A percentile compares a stretch with the other conserved stretches of the same genome.
These are phyloP conservation scores for Bothriochloa decipiens DNA, from an alignment of 176 grass and related monocot genomes.

Conservation along the genomic window DNA sequence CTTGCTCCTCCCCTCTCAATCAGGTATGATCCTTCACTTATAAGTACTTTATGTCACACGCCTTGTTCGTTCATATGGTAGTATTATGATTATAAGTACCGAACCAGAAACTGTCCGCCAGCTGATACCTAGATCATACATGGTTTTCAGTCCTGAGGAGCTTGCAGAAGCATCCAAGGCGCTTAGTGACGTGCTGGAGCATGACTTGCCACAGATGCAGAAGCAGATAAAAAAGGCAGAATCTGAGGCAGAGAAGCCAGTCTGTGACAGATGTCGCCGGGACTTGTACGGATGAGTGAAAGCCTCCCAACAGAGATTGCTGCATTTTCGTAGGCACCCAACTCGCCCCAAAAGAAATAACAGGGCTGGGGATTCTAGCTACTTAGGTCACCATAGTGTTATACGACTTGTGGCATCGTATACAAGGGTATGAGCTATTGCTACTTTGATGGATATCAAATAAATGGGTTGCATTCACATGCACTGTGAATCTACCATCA, in stretches of 20 bases:
- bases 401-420: neutral
- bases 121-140: conserved; percentile 19
- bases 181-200: conserved; percentile 71
- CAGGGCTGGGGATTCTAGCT: no score
- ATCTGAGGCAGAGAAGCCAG: conserved; percentile 41
- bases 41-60: no score
- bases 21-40: conserved; percentile 53
- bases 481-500: neutral
- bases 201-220: conserved; percentile 77
- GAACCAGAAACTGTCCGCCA: neutral
- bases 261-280: conserved; percentile 73
- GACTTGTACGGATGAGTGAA: conserved; percentile 39
- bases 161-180: conserved; percentile 84
- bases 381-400: conserved; percentile 7
- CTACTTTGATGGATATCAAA: neutral
- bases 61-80: no score
- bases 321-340: neutral
- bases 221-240: conserved; percentile 68
- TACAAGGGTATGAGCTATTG: neutral
- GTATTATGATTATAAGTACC: neutral
- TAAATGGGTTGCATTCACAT: neutral
- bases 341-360: no score
- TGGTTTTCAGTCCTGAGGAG: conserved; percentile 67
- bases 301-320: neutral
- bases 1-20: conserved; percentile 82